Conservation (phyloP, 176 grass and related monocot species). For the Aegilops longissima region DNA sequence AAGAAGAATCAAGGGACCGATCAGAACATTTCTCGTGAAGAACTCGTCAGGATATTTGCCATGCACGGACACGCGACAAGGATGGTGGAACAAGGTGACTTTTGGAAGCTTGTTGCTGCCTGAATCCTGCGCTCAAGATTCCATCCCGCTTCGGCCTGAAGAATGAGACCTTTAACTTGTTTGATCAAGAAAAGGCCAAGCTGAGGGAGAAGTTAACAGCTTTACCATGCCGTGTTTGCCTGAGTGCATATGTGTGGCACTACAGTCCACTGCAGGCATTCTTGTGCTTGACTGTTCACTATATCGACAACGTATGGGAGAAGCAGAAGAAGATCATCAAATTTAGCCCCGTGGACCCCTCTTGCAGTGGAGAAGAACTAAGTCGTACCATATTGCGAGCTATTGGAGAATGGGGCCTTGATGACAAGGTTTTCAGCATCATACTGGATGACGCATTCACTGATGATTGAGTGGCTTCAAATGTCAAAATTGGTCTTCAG, state of each 20-base stretch:
- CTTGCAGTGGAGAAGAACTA: slow-evolving; percentile 18
- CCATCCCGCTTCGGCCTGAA: slow-evolving; percentile 5
- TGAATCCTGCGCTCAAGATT: slow-evolving; percentile 32
- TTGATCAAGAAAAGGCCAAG: slow-evolving; percentile 27
- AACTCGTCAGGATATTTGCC: slow-evolving; percentile 29
- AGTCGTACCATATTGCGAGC: slow-evolving; percentile 9
- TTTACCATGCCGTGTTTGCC: slow-evolving; percentile 19
- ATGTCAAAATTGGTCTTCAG: slow-evolving; percentile 9
- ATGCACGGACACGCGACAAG: slow-evolving; percentile 21
- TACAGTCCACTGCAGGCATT: slow-evolving; percentile 18
- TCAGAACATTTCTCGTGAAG: not conserved
- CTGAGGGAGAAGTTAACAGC: slow-evolving; percentile 20
- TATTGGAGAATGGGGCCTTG: slow-evolving; percentile 27
- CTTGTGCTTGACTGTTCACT: slow-evolving; percentile 38
- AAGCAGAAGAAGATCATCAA: slow-evolving; percentile 7
- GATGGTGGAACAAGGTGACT: slow-evolving; percentile 17
- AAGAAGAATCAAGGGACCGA: not conserved
- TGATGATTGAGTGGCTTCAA: slow-evolving; percentile 32
- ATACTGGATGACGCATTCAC: slow-evolving; percentile 37
- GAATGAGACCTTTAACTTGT: slow-evolving; percentile 5
- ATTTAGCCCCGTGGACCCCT: slow-evolving; percentile 7
- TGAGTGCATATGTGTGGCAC: slow-evolving; percentile 32
- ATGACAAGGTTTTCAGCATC: slow-evolving; percentile 38
- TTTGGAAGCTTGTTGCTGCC: slow-evolving; percentile 24
- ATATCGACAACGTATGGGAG: slow-evolving; percentile 23